Evolutionary conservation across 768 basidiomycete genomes (phyloP).

Genomic region (Naganishia kalamii): DNA sequence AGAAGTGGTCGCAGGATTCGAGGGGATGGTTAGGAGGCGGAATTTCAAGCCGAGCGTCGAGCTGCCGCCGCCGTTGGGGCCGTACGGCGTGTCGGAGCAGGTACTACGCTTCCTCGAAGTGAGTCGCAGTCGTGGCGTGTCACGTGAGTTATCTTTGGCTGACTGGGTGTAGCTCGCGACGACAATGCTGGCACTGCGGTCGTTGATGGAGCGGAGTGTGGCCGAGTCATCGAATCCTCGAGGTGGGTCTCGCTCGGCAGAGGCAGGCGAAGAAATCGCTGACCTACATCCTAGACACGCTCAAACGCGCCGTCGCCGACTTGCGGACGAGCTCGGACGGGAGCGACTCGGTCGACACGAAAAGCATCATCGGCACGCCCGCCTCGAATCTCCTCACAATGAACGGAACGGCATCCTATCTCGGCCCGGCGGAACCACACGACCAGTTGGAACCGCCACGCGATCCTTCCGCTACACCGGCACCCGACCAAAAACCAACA

Average conservation of each 20-base stretch:
- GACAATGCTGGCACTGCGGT: not conserved
- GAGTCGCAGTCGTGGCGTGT: not conserved
- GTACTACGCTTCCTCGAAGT: conserved; percentile 7
- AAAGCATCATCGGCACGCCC: conserved; percentile 7
- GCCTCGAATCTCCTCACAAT: not conserved
- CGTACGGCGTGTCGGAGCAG: conserved; percentile 3
- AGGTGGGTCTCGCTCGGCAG: not conserved
- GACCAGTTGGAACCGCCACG: not conserved
- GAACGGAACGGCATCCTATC: not conserved
- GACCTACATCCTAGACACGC: not conserved
- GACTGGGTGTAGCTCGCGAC: not conserved
- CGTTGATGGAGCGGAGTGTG: not conserved
- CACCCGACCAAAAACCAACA: not conserved
- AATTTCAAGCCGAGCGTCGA: not conserved
- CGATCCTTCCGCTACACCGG: not conserved
- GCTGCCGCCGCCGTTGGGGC: not conserved
- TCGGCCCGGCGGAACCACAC: not conserved
- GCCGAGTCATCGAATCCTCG: not conserved
- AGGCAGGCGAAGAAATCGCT: not conserved
- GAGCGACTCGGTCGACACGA: not conserved
- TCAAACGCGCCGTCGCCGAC: conserved; percentile 4
- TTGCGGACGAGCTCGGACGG: not conserved
- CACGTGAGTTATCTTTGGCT: not conserved
- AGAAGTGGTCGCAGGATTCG: not conserved
- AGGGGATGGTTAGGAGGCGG: not conserved